These are phyloP conservation scores for Pseudogymnoascus sp. DNA, from an alignment of 2,329 filamentous ascomycete genomes.

Conservation along the genomic window DNA sequence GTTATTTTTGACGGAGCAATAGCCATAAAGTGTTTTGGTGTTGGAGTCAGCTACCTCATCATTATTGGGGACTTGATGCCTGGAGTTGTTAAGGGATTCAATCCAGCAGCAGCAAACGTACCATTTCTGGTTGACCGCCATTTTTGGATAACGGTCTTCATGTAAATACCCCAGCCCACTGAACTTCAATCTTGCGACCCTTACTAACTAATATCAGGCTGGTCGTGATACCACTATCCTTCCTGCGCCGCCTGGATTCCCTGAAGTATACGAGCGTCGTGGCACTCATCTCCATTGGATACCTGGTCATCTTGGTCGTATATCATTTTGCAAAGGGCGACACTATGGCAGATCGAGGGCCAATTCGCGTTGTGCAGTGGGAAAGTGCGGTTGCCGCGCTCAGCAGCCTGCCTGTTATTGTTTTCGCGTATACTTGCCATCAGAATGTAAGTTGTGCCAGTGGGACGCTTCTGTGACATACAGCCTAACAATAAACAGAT, in stretches of 20 bases:
- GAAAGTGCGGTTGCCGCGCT: slow-evolving; percentile 70
- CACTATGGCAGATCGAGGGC: slow-evolving; percentile 63
- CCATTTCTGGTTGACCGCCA: slow-evolving; percentile 79
- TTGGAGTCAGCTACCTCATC: slow-evolving; percentile 94
- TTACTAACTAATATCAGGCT: slow-evolving; percentile 46
- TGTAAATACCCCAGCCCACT: slow-evolving; percentile 46
- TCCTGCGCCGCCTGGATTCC: slow-evolving; percentile 83
- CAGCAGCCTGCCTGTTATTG: slow-evolving; percentile 85
- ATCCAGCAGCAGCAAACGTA: slow-evolving; percentile 51
- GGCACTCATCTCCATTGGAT: slow-evolving; percentile 86
- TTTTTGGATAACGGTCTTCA: slow-evolving; percentile 97
- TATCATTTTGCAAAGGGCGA: slow-evolving; percentile 82
- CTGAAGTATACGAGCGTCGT: slow-evolving; percentile 95
- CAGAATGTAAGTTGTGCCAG: slow-evolving; percentile 64
- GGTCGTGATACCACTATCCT: slow-evolving; percentile 88
- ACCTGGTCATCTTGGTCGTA: slow-evolving; percentile 85
- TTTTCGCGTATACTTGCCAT: slow-evolving; percentile 99
- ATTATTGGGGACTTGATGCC: slow-evolving; percentile 99
- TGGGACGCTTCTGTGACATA: background rate
- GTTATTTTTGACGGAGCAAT: slow-evolving; percentile 95
- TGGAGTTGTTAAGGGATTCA: slow-evolving; percentile 79
- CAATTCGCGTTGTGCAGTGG: slow-evolving; percentile 71
- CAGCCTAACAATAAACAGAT: slow-evolving; percentile 53
- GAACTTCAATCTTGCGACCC: background rate
- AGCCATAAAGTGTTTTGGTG: slow-evolving; percentile 95